A percentile compares a stretch with the other conserved stretches of the same genome.
Evolutionary conservation across 306 rosid genomes (phyloP).

Genomic region (Acacia melanoxylon): DNA sequence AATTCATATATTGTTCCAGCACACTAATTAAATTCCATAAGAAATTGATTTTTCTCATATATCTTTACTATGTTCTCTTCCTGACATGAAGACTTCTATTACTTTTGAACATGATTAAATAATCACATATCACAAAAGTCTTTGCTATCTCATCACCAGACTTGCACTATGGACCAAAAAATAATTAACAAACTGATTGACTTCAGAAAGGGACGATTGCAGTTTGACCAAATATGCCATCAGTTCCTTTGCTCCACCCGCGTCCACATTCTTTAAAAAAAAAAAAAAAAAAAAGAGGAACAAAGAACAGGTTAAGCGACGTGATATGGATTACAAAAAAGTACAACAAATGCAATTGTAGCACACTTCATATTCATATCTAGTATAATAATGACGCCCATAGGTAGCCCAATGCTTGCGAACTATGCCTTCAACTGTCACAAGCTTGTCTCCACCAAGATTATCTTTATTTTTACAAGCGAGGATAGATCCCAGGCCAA

Average conservation of each 20-base stretch:
- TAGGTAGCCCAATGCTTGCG: slow-evolving; percentile 90
- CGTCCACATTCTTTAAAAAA: slow-evolving; percentile 76
- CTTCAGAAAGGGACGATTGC: slow-evolving; percentile 88
- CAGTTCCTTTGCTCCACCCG: slow-evolving; percentile 85
- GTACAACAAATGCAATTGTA: slow-evolving; percentile 8
- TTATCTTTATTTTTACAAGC: slow-evolving; percentile 84
- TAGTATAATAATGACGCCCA: slow-evolving; percentile 96
- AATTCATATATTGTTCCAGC: too few relatives aligned
- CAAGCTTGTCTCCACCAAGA: slow-evolving; percentile 73
- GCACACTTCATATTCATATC: slow-evolving; percentile 90
- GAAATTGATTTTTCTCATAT: too few relatives aligned
- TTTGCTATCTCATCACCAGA: too few relatives aligned
- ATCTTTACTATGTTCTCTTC: too few relatives aligned
- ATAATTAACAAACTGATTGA: slow-evolving; percentile 58
- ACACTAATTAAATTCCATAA: too few relatives aligned
- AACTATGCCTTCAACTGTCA: slow-evolving; percentile 94
- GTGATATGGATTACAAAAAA: slow-evolving; percentile 8
- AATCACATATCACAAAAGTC: too few relatives aligned
- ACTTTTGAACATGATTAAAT: too few relatives aligned
- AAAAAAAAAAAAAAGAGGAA: slow-evolving; percentile 24
- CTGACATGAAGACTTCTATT: too few relatives aligned
- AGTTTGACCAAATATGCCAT: slow-evolving; percentile 90
- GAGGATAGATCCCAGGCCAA: slow-evolving; percentile 91
- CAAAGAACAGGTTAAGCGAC: slow-evolving; percentile 28
- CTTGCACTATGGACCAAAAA: not conserved